Percentiles rank a stretch among this genome's conserved stretches.
phyloP scores from a whole-genome alignment of 495 filamentous ascomycete species.

The Trichoderma virens region DNA sequence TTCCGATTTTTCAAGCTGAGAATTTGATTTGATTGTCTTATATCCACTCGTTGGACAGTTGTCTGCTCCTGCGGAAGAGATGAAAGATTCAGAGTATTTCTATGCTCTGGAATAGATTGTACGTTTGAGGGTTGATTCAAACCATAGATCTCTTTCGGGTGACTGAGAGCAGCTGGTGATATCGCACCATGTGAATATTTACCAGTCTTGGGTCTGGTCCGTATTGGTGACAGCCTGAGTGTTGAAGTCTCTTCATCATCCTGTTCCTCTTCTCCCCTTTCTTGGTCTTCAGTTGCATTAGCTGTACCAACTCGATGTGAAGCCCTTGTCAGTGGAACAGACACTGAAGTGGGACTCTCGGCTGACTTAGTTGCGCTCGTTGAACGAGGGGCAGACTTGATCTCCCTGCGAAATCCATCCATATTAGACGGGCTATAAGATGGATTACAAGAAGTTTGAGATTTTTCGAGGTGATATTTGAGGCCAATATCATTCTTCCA shows the following conservation, averaged over 20 bases:
- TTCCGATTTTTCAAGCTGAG: neutral
- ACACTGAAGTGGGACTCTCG: neutral
- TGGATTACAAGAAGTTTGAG: slow-evolving; percentile 42
- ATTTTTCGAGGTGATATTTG: slow-evolving; percentile 44
- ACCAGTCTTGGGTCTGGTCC: neutral
- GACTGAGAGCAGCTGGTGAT: neutral
- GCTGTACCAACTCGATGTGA: neutral
- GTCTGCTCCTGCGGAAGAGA: neutral
- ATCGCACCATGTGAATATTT: neutral
- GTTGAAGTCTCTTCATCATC: neutral
- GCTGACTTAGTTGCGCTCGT: neutral
- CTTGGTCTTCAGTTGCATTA: neutral
- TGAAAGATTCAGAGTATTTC: neutral
- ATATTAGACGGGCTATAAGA: slow-evolving; percentile 29
- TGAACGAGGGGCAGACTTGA: neutral
- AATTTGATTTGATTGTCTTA: neutral
- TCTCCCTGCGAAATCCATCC: neutral
- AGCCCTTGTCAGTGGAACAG: neutral
- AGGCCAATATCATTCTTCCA: slow-evolving; percentile 48
- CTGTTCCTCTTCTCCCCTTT: neutral
- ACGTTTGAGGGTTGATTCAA: neutral
- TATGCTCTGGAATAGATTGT: neutral
- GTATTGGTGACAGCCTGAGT: neutral
- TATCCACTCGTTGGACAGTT: neutral
- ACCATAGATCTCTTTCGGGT: neutral